phyloP scores from a whole-genome alignment of 768 basidiomycete genomes.

The Naematelia encephala region DNA sequence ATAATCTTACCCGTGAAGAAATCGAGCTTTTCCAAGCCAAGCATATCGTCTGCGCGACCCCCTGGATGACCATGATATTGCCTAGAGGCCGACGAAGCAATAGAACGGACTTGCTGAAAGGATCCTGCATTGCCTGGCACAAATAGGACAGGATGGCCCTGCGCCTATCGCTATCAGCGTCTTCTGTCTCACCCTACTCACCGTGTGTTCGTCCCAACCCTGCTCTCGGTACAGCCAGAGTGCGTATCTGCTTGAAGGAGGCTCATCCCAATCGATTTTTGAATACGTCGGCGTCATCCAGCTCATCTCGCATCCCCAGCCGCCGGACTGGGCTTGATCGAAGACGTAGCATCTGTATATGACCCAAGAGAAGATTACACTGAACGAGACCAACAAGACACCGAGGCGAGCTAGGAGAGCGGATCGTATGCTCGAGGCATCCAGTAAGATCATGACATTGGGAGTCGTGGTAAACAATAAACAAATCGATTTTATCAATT shows the following conservation, averaged over 20 bases:
- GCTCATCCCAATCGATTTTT: constrained; percentile 66
- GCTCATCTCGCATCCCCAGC: constrained; percentile 48
- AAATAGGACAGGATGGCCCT: constrained; percentile 84
- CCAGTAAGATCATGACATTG: background rate
- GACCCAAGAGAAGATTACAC: constrained; percentile 9
- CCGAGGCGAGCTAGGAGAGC: background rate
- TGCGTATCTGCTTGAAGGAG: constrained; percentile 69
- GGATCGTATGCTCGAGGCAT: background rate
- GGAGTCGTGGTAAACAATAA: background rate
- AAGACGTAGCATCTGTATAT: constrained; percentile 19
- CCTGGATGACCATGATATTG: constrained; percentile 69
- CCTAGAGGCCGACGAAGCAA: constrained; percentile 82
- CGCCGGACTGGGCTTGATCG: constrained; percentile 25
- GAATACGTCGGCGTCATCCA: constrained; percentile 70
- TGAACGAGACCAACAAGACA: constrained; percentile 5
- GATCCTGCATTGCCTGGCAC: constrained; percentile 97
- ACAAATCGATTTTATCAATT: too few relatives aligned
- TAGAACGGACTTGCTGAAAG: constrained; percentile 86
- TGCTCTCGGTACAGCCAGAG: constrained; percentile 89
- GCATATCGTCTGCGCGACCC: constrained; percentile 7
- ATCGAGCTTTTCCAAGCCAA: constrained; percentile 58
- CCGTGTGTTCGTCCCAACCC: constrained; percentile 71
- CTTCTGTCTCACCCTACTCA: constrained; percentile 40
- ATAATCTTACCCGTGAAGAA: constrained; percentile 71
- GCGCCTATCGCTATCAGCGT: background rate